Percentiles rank a stretch among this genome's conserved stretches.
Evolutionary conservation across 331 rosid species (phyloP).

Genomic region (Spiraea crenata): DNA sequence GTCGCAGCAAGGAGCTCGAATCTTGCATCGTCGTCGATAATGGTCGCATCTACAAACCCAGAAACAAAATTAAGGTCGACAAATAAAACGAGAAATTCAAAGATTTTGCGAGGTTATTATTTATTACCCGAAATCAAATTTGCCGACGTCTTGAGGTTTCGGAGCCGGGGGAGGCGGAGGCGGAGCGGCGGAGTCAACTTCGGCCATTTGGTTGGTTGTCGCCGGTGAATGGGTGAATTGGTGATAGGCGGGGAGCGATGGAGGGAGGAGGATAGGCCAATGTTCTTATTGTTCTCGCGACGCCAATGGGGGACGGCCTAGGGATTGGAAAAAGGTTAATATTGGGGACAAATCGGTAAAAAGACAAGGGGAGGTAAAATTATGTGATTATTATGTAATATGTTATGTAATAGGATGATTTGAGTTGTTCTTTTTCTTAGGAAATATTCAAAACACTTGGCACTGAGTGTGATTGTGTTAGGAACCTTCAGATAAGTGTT

Average conservation of each 20-base stretch:
- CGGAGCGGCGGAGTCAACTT: neutral
- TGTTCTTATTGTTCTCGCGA: too few relatives aligned
- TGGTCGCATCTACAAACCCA: slow-evolving; percentile 51
- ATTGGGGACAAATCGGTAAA: too few relatives aligned
- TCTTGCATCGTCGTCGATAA: slow-evolving; percentile 64
- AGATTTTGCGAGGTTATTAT: neutral
- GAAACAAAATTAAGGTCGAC: neutral
- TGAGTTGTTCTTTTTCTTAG: too few relatives aligned
- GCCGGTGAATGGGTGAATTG: neutral
- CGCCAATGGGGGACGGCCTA: too few relatives aligned
- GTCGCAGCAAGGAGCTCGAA: slow-evolving; percentile 76
- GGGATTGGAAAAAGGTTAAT: too few relatives aligned
- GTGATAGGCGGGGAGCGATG: neutral
- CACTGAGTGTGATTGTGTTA: too few relatives aligned
- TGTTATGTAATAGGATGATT: too few relatives aligned
- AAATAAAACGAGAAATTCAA: neutral
- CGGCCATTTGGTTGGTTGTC: neutral
- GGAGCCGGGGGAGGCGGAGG: neutral
- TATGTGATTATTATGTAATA: too few relatives aligned
- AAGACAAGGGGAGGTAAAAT: too few relatives aligned
- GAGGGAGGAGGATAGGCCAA: too few relatives aligned
- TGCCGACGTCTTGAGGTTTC: neutral
- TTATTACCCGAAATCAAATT: slow-evolving; percentile 8
- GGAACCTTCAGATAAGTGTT: too few relatives aligned
- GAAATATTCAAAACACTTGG: too few relatives aligned